phyloP scores from a whole-genome alignment of 345 rosid genomes.

The Hypericum perforatum region DNA sequence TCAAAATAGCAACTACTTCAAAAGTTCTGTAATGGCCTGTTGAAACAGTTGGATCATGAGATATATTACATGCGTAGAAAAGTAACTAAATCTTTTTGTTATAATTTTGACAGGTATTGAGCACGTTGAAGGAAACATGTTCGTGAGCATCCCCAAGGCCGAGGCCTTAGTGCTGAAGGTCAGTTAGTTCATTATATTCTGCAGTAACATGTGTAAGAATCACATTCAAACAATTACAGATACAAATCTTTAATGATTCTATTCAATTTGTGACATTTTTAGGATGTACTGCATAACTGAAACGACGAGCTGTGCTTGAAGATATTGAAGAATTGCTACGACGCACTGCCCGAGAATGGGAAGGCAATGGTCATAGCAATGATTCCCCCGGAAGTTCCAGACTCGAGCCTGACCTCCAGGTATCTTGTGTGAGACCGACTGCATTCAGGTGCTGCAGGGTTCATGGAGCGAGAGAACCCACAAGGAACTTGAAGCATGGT shows the following conservation, averaged over 20 bases:
- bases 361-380: slow-evolving; percentile 37
- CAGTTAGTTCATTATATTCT: not conserved
- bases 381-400: slow-evolving; percentile 34
- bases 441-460: slow-evolving; percentile 26
- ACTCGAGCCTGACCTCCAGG: slow-evolving; percentile 13
- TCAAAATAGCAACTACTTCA: no score
- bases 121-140: slow-evolving; percentile 26
- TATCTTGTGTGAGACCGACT: slow-evolving; percentile 31
- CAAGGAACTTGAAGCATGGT: slow-evolving; percentile 25
- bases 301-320: slow-evolving; percentile 30
- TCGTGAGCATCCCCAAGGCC: slow-evolving; percentile 13
- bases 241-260: not conserved
- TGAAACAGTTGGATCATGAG: no score
- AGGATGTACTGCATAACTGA: slow-evolving; percentile 42
- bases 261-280: not conserved
- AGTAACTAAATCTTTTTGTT: not conserved
- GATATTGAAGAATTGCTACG: slow-evolving; percentile 36
- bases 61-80: no score
- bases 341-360: slow-evolving; percentile 28
- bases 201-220: no score
- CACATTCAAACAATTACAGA: no score
- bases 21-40: no score
- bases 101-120: slow-evolving; percentile 11
- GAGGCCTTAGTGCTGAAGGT: slow-evolving; percentile 22
- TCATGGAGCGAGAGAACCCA: slow-evolving; percentile 35